These are phyloP conservation scores for Vachellia pachyceras DNA, from an alignment of 306 rosid species.

Conservation along the genomic window DNA sequence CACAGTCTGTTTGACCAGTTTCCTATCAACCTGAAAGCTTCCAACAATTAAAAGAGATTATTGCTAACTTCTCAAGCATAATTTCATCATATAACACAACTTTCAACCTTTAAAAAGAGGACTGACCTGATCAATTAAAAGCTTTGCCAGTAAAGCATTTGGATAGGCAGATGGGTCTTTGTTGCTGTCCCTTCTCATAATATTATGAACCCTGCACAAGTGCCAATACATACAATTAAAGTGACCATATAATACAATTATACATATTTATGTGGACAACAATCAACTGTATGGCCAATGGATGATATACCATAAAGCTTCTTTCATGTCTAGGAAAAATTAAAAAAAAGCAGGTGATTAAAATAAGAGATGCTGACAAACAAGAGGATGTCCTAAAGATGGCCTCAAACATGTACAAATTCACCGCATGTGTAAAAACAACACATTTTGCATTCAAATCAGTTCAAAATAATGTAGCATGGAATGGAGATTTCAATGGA, in stretches of 20 bases:
- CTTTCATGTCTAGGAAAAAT: constrained; percentile 9
- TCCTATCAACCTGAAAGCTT: constrained; percentile 80
- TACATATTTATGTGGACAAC: constrained; percentile 21
- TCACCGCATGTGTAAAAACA: constrained; percentile 16
- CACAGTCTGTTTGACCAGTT: constrained; percentile 87
- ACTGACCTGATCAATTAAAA: constrained; percentile 74
- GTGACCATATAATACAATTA: constrained; percentile 1
- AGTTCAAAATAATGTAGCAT: constrained; percentile 16
- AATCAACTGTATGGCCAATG: not conserved
- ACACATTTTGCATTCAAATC: constrained; percentile 3
- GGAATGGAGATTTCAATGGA: not conserved
- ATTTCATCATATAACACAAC: constrained; percentile 24
- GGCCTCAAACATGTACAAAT: constrained; percentile 15
- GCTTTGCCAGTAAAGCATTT: constrained; percentile 67
- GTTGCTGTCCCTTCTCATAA: constrained; percentile 72
- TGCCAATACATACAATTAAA: not conserved
- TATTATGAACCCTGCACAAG: constrained; percentile 74
- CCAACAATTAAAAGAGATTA: constrained; percentile 35
- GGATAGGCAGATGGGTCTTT: constrained; percentile 69
- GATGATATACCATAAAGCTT: constrained; percentile 22
- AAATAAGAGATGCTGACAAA: constrained; percentile 8
- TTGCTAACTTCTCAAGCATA: constrained; percentile 7
- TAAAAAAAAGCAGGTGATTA: not conserved
- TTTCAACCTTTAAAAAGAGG: constrained; percentile 33
- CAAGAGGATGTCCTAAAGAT: not conserved